Evolutionary conservation across 164 flowering plant species (phyloP).

Genomic region (Berberis vulgaris): DNA sequence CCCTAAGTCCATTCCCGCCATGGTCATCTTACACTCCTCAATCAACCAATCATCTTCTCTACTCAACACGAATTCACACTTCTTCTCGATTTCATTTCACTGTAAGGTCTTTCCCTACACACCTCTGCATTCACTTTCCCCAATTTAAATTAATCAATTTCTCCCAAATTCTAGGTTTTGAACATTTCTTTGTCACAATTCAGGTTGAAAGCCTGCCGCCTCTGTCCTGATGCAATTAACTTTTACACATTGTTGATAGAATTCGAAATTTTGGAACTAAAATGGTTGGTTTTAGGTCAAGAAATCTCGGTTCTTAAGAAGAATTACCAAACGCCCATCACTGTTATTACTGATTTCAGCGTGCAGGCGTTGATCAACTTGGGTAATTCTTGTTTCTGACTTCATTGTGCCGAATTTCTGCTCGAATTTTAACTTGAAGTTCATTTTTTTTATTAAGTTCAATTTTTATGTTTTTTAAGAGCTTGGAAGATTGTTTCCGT

Average conservation of each 20-base stretch:
- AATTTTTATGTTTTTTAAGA: constrained; percentile 24
- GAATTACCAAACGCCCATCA: constrained; percentile 77
- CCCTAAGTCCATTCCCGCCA: neutral
- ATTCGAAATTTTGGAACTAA: constrained; percentile 2
- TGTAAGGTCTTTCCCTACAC: constrained; percentile 10
- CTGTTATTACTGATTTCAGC: constrained; percentile 77
- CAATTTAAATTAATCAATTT: neutral
- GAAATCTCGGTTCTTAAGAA: constrained; percentile 60
- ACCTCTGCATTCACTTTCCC: neutral
- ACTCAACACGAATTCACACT: neutral
- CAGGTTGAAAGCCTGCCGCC: constrained; percentile 76
- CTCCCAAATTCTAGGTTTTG: neutral
- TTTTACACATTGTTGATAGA: neutral
- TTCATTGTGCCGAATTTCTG: neutral
- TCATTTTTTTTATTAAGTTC: neutral
- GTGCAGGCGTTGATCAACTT: constrained; percentile 86
- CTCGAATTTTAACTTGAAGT: neutral
- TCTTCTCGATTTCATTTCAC: constrained; percentile 6
- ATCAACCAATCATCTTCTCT: constrained; percentile 1
- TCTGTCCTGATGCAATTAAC: constrained; percentile 61
- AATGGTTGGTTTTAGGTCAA: constrained; percentile 40
- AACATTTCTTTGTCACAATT: neutral
- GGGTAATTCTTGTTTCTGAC: constrained; percentile 33
- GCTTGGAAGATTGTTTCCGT: constrained; percentile 57
- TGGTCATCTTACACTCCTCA: constrained; percentile 7